These are phyloP conservation scores for Fusarium agapanthi DNA, from an alignment of 2,329 filamentous ascomycete genomes.

Conservation along the genomic window DNA sequence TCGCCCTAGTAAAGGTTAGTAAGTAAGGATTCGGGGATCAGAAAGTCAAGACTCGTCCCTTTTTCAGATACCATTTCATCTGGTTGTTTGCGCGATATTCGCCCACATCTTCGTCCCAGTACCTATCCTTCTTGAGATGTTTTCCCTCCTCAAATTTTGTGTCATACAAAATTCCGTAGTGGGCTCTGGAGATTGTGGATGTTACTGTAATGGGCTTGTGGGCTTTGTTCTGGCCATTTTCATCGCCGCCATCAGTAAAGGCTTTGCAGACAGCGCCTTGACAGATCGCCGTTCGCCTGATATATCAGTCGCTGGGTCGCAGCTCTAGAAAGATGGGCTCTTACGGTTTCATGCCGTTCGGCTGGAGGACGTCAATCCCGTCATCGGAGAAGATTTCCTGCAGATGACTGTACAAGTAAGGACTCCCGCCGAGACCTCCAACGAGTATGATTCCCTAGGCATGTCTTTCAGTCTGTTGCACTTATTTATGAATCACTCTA, in stretches of 20 bases:
- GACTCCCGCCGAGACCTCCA: not conserved
- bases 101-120: not conserved
- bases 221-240: not conserved
- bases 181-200: not conserved
- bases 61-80: not conserved
- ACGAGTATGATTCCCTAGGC: not conserved
- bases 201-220: not conserved
- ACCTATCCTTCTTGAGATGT: not conserved
- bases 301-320: not conserved
- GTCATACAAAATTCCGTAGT: accelerated
- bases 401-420: not conserved
- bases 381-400: not conserved
- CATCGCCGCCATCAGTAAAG: not conserved
- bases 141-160: not conserved
- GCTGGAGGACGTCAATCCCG: not conserved
- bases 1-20: not conserved
- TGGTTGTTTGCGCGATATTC: not conserved
- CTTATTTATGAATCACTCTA: accelerated
- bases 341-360: not conserved
- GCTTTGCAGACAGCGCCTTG: not conserved
- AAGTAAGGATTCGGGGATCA: not conserved
- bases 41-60: not conserved
- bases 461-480: not conserved
- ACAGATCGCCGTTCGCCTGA: not conserved
- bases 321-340: not conserved